These are phyloP conservation scores for Neofusicoccum sp. DNA, from an alignment of 2,329 filamentous ascomycete species.

Conservation along the genomic window DNA sequence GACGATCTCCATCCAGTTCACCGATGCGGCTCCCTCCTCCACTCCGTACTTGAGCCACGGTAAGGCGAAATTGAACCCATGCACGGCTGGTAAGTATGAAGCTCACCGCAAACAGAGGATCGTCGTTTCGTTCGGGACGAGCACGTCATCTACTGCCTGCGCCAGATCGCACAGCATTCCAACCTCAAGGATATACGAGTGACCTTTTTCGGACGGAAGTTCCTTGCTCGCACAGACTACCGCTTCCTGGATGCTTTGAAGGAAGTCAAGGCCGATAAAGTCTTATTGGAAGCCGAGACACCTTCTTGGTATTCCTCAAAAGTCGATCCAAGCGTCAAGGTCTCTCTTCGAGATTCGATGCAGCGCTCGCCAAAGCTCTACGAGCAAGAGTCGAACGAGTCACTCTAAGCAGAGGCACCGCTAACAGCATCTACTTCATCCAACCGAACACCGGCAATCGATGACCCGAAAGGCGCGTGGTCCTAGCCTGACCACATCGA, in stretches of 20 bases:
- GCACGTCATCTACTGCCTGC: conserved; percentile 45
- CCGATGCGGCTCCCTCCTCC: conserved; percentile 44
- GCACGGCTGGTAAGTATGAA: background rate
- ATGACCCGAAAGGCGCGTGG: no score
- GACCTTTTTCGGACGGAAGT: conserved; percentile 42
- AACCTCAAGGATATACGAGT: conserved; percentile 44
- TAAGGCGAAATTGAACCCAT: background rate
- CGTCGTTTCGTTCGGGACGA: conserved; percentile 51
- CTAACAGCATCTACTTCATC: background rate
- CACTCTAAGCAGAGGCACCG: background rate
- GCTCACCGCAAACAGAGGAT: conserved; percentile 33
- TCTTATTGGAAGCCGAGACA: conserved; percentile 26
- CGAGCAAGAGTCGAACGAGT: conserved; percentile 12
- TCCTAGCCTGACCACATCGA: no score
- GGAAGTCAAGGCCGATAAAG: conserved; percentile 44
- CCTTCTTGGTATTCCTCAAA: conserved; percentile 31
- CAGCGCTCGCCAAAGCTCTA: conserved; percentile 39
- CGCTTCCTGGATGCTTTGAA: conserved; percentile 47
- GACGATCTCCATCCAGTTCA: conserved; percentile 44
- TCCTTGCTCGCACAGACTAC: conserved; percentile 34
- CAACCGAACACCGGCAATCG: no score
- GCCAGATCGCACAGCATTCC: conserved; percentile 41
- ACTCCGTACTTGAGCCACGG: conserved; percentile 36
- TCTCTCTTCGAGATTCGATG: conserved; percentile 35
- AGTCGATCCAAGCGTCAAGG: conserved; percentile 32